These are phyloP conservation scores for Penicillium sp. DNA, from an alignment of 2,329 filamentous ascomycete species.

Conservation along the genomic window DNA sequence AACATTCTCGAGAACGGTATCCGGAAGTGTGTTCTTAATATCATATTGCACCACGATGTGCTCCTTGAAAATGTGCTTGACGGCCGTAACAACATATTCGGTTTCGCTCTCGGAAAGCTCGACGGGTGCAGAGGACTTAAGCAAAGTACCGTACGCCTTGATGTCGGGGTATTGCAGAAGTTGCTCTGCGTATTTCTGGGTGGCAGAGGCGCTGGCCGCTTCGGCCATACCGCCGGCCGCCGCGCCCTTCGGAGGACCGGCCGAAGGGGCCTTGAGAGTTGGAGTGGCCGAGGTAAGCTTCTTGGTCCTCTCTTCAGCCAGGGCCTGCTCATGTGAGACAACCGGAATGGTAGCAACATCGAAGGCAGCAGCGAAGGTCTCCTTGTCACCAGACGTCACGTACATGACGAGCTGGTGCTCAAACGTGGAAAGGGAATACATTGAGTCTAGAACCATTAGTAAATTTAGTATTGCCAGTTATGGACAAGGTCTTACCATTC, in stretches of 20 bases:
- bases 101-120: conserved; percentile 96
- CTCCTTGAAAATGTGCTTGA: conserved; percentile 98
- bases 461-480: background rate
- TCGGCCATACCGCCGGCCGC: conserved; percentile 58
- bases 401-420: conserved; percentile 98
- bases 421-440: conserved; percentile 88
- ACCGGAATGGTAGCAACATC: conserved; percentile 84
- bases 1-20: conserved; percentile 82
- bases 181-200: conserved; percentile 82
- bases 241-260: conserved; percentile 64
- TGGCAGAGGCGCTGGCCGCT: conserved; percentile 66
- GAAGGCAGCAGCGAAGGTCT: conserved; percentile 75
- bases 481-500: conserved; percentile 55
- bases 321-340: conserved; percentile 88
- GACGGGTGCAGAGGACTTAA: conserved; percentile 78
- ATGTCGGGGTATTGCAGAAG: conserved; percentile 83
- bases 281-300: conserved; percentile 89
- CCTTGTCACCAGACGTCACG: conserved; percentile 82
- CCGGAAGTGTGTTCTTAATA: conserved; percentile 90
- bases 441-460: conserved; percentile 57
- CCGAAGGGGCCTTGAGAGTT: conserved; percentile 83
- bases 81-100: conserved; percentile 84
- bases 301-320: conserved; percentile 92
- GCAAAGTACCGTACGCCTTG: conserved; percentile 74
- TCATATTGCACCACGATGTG: conserved; percentile 93